Conservation (phyloP, 805 yeast species). For the Yarrowia sp. region DNA sequence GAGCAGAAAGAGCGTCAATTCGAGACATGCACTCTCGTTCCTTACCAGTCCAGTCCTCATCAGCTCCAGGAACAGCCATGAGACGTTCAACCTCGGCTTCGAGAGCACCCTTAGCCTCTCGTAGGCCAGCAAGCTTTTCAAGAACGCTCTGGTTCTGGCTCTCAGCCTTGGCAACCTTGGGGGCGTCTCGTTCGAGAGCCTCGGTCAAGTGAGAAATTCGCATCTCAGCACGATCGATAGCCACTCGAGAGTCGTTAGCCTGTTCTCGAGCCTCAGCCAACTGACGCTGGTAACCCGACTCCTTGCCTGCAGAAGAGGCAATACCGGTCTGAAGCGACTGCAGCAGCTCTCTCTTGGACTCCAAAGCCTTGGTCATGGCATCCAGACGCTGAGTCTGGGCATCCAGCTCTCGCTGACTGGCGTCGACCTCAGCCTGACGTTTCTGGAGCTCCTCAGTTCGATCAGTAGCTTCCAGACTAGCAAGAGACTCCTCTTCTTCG, state of each 20-base stretch:
- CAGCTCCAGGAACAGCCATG: conserved; percentile 54
- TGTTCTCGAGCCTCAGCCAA: conserved; percentile 66
- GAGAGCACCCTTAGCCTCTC: conserved; percentile 52
- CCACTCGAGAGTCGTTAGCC: conserved; percentile 60
- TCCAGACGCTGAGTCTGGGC: conserved; percentile 56
- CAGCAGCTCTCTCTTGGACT: conserved; percentile 75
- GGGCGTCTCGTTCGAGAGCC: conserved; percentile 56
- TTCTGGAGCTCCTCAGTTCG: conserved; percentile 49
- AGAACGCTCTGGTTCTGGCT: conserved; percentile 55
- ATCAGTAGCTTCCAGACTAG: conserved; percentile 51
- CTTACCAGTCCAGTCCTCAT: conserved; percentile 43
- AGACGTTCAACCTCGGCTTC: conserved; percentile 56
- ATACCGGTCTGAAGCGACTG: conserved; percentile 87
- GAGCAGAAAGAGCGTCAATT: conserved; percentile 54
- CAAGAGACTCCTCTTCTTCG: conserved; percentile 58
- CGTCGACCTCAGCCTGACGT: conserved; percentile 50
- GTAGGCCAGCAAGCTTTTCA: conserved; percentile 56
- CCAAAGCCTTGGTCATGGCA: conserved; percentile 56
- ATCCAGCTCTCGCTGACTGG: conserved; percentile 57
- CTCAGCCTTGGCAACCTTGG: conserved; percentile 58
- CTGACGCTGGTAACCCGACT: conserved; percentile 80
- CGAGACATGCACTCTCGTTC: conserved; percentile 53
- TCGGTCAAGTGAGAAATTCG: conserved; percentile 63
- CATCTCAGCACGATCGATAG: conserved; percentile 65
- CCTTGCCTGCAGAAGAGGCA: conserved; percentile 78